phyloP scores from a whole-genome alignment of 192 early-diverging fungal genomes.

The Podila clonocystis region DNA sequence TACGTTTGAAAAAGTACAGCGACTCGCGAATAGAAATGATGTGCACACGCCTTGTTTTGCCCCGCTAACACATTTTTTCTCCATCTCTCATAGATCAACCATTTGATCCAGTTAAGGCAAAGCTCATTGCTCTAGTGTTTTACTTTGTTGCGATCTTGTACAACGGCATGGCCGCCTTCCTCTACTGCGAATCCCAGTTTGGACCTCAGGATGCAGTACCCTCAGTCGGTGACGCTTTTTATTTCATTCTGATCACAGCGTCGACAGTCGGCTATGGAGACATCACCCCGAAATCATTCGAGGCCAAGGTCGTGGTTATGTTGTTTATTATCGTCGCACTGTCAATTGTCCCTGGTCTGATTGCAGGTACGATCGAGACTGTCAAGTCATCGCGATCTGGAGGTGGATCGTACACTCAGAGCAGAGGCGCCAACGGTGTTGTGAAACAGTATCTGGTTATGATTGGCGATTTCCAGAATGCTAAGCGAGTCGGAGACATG shows the following conservation, averaged over 20 bases:
- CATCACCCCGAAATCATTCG: conserved; percentile 64
- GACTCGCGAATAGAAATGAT: neutral
- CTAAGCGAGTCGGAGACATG: conserved; percentile 55
- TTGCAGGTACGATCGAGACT: conserved; percentile 56
- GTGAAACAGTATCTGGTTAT: conserved; percentile 52
- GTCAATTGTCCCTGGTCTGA: conserved; percentile 67
- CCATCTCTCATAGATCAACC: conserved; percentile 41
- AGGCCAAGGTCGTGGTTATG: conserved; percentile 67
- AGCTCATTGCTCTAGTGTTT: conserved; percentile 61
- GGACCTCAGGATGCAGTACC: conserved; percentile 13
- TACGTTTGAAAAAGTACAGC: conserved; percentile 5
- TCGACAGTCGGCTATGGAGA: conserved; percentile 83
- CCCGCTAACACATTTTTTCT: neutral
- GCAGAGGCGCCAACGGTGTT: conserved; percentile 26
- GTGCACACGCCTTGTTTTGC: neutral
- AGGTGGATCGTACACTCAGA: conserved; percentile 42
- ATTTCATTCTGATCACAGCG: conserved; percentile 74
- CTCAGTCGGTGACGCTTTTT: conserved; percentile 43
- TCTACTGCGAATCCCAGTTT: conserved; percentile 68
- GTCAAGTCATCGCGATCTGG: conserved; percentile 34
- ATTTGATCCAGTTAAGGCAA: conserved; percentile 61
- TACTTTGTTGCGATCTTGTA: conserved; percentile 66
- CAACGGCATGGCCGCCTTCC: conserved; percentile 68
- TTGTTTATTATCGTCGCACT: conserved; percentile 67
- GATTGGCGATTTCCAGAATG: conserved; percentile 56